Base-by-base conservation (phyloP, 2,329 filamentous ascomycete species). In the Stromatinia cepivora region DNA sequence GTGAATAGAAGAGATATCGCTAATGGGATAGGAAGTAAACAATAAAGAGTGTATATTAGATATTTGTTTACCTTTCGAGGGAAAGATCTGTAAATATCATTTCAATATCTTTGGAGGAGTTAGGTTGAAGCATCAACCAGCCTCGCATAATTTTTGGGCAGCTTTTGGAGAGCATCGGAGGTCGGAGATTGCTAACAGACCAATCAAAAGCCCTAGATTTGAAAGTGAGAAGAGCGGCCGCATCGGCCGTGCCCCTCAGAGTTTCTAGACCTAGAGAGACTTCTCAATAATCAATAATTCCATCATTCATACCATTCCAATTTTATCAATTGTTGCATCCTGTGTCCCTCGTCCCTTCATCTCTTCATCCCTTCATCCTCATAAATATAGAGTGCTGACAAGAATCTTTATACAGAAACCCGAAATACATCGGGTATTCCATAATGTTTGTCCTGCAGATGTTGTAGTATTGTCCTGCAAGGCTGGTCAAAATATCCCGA, bases 111-210 rank as follows among this genome's bases (percentile, higher is more conserved):
- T 46, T 45, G 25, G 58, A 64, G 36, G 13, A 66, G 36, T 64
- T 25, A 11, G 15, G 6, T 34, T 56, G 63, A 42, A 66, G 34
- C 50, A 28, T 66, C 36, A 45, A 17, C 22, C 48, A 42, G 34
- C 36, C 39, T 58, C 28, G 6, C 39, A 39, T 67, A 61, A 59
- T 31, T 67, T 67, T 67, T 61, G 28, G 63, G 25, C 20, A 50
- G 48, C 48, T 28, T 64, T 53, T 65, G 25, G 62, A 52, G n/a
- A 22, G 46, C 15, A 56, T 59, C 65, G 65, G 65, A 61, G 39
- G 53, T 58, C 64, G 64, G 64, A 66, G 42, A 20, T 57, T 36
- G n/a, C n/a, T 31, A 17, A 57, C 11, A 3, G 13, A n/a, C 63
- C 52, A 66, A 66, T 45, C 17, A 46, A 57, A 66, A 31, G 25